Evolutionary conservation across 352 stramenopile species (phyloP).

Genomic region (Phytophthora crassamura): DNA sequence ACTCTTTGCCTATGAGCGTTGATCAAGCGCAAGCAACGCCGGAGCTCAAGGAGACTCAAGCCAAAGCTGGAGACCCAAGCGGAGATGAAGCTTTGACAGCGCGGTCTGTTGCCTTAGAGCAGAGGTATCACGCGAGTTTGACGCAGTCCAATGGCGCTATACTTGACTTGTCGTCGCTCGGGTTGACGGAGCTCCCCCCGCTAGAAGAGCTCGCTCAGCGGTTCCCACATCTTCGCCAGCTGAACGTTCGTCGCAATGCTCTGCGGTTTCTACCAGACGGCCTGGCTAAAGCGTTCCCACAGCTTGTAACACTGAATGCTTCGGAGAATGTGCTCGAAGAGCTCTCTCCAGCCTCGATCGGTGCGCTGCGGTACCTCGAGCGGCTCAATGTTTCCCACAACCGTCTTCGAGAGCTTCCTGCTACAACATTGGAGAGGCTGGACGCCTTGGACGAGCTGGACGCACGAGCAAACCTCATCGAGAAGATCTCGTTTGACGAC

Average conservation of each 20-base stretch:
- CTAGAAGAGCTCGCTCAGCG: constrained; percentile 30
- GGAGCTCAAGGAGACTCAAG: constrained; percentile 1
- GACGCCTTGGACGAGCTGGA: constrained; percentile 56
- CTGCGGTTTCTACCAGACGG: constrained; percentile 42
- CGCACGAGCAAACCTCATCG: constrained; percentile 46
- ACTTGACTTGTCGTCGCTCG: constrained; percentile 59
- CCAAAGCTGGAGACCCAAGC: not conserved
- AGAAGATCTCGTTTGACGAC: constrained; percentile 39
- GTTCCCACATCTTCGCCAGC: constrained; percentile 51
- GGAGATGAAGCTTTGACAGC: not conserved
- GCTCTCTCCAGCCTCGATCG: constrained; percentile 44
- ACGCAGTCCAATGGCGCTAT: constrained; percentile 36
- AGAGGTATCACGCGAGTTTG: constrained; percentile 23
- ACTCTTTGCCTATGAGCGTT: constrained; percentile 3
- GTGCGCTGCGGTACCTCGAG: constrained; percentile 42
- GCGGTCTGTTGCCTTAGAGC: constrained; percentile 20
- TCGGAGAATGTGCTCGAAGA: constrained; percentile 45
- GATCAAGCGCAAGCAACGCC: constrained; percentile 1
- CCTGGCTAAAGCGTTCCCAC: constrained; percentile 41
- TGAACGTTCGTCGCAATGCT: constrained; percentile 58
- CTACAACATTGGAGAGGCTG: constrained; percentile 34
- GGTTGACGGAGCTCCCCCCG: constrained; percentile 41
- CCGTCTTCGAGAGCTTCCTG: constrained; percentile 37
- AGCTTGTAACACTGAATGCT: constrained; percentile 51
- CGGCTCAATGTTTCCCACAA: constrained; percentile 59